phyloP scores from a whole-genome alignment of 2,329 filamentous ascomycete species.

The Ophiostoma ulmi region DNA sequence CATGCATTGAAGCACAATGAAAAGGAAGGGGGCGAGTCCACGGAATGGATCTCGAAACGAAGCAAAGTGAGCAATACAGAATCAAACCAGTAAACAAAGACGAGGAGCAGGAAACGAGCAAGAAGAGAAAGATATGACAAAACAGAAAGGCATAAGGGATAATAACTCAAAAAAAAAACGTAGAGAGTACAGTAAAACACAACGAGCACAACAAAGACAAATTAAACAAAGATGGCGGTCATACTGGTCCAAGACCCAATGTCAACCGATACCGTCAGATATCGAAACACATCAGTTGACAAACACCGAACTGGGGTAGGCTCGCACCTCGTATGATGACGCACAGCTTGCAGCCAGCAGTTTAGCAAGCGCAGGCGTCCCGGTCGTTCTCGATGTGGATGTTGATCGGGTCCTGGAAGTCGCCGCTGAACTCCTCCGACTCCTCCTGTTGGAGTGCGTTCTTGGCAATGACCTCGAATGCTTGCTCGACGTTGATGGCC shows the following conservation, averaged over 20 bases:
- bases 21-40: background rate
- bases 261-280: background rate
- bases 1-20: background rate
- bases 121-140: background rate
- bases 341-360: background rate
- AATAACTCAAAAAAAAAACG: background rate
- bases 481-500: constrained; percentile 91
- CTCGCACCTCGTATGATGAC: background rate
- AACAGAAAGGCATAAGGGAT: background rate
- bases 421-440: constrained; percentile 93
- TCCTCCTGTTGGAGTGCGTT: constrained; percentile 96
- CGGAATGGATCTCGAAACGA: background rate
- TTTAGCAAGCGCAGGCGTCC: constrained; percentile 83
- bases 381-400: constrained; percentile 93
- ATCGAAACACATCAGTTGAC: background rate
- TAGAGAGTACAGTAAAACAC: background rate
- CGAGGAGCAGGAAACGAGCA: background rate
- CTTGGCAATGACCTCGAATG: constrained; percentile 82
- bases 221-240: background rate
- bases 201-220: background rate
- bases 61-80: background rate
- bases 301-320: background rate
- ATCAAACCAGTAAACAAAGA: background rate
- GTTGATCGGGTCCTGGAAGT: constrained; percentile 97
- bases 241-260: background rate